These are phyloP conservation scores for Rubia peregrina DNA, from an alignment of 305 asterid species.

Conservation along the genomic window DNA sequence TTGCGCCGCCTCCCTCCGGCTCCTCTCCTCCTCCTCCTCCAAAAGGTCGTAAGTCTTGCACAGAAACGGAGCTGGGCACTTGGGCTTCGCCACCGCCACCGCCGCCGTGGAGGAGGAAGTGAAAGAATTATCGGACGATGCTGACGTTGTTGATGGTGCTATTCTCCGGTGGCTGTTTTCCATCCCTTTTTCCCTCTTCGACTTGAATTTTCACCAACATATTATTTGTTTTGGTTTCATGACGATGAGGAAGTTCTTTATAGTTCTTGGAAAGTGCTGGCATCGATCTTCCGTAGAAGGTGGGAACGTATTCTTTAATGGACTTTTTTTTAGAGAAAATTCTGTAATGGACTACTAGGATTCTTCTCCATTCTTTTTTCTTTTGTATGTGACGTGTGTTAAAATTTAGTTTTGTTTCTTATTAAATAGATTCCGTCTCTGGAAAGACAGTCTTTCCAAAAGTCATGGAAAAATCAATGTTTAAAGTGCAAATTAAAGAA, in stretches of 20 bases:
- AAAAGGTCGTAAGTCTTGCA: slow-evolving; percentile 52
- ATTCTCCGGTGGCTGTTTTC: not conserved
- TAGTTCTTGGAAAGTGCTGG: slow-evolving; percentile 27
- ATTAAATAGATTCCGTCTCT: too few relatives aligned
- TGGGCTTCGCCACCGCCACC: slow-evolving; percentile 15
- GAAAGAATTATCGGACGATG: slow-evolving; percentile 5
- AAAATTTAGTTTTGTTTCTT: not conserved
- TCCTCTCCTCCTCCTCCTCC: slow-evolving; percentile 36
- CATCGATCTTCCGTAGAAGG: slow-evolving; percentile 17
- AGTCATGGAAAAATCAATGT: too few relatives aligned
- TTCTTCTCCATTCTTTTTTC: not conserved
- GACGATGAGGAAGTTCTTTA: not conserved
- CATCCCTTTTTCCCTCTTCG: not conserved
- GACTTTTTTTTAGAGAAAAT: too few relatives aligned
- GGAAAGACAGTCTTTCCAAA: too few relatives aligned
- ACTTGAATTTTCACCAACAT: too few relatives aligned
- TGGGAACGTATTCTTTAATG: not conserved
- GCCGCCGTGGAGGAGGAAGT: not conserved
- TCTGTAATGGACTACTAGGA: too few relatives aligned
- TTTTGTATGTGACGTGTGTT: not conserved
- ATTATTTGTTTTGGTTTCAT: not conserved
- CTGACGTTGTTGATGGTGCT: slow-evolving; percentile 12
- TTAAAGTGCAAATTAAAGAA: too few relatives aligned
- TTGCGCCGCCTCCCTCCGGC: slow-evolving; percentile 5
- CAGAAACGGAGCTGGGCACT: slow-evolving; percentile 58